Evolutionary conservation across 2,329 filamentous ascomycete species (phyloP).

Genomic region (Xylaria sp.): DNA sequence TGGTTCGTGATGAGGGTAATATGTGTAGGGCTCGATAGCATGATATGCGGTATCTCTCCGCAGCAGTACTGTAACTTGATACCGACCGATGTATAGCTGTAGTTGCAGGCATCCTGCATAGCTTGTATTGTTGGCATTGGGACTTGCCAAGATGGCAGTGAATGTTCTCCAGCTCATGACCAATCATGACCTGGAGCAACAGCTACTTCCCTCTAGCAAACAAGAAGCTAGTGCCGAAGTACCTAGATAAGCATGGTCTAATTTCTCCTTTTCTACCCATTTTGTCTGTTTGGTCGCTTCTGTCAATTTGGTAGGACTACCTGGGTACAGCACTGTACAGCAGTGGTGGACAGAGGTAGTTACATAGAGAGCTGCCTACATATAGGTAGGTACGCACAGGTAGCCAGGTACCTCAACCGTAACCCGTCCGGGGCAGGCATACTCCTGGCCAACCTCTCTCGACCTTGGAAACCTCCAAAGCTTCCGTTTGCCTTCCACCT

Average conservation of each 20-base stretch:
- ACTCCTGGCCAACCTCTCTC: conserved; percentile 27
- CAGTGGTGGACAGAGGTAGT: neutral
- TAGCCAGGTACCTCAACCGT: conserved; percentile 8
- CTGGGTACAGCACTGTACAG: neutral
- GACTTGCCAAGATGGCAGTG: conserved; percentile 26
- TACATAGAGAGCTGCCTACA: too few species aligned
- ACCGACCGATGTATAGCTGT: neutral
- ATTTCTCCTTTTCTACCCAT: conserved; percentile 30
- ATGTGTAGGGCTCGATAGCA: neutral
- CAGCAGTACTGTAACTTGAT: conserved; percentile 4
- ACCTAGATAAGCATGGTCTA: conserved; percentile 3
- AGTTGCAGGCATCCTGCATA: neutral
- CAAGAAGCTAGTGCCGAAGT: conserved; percentile 20
- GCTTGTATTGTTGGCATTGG: conserved; percentile 4
- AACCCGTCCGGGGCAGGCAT: neutral
- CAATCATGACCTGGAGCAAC: conserved; percentile 11
- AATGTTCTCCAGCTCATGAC: conserved; percentile 8
- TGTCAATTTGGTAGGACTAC: neutral
- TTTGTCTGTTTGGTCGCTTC: conserved; percentile 16
- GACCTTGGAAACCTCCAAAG: conserved; percentile 18
- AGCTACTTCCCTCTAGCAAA: conserved; percentile 5
- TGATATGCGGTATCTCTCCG: neutral
- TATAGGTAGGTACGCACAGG: neutral
- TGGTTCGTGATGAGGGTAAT: neutral
- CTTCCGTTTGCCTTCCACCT: conserved; percentile 27